Conservation (phyloP, 2,329 filamentous ascomycete genomes). For the Emydomyces testavorans region DNA sequence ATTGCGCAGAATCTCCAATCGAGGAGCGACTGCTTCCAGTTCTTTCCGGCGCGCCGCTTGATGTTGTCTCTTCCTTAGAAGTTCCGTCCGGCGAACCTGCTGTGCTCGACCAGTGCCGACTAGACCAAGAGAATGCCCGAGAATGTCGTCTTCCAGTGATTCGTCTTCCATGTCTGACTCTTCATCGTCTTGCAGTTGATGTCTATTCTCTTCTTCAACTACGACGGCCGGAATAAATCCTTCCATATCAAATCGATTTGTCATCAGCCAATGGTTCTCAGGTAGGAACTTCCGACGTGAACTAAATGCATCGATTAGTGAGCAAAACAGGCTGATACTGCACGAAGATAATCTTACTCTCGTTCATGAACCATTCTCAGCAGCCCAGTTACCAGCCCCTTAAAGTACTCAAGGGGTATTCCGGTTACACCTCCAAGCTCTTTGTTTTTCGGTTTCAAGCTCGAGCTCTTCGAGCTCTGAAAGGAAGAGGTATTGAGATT, state of each 20-base stretch:
- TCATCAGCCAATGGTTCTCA: slow-evolving; percentile 88
- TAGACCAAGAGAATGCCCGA: slow-evolving; percentile 27
- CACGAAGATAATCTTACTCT: slow-evolving; percentile 41
- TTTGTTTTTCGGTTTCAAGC: slow-evolving; percentile 32
- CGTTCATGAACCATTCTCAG: slow-evolving; percentile 84
- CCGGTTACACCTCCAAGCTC: slow-evolving; percentile 54
- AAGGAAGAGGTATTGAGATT: slow-evolving; percentile 20
- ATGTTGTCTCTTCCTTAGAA: slow-evolving; percentile 51
- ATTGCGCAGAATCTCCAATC: slow-evolving; percentile 81
- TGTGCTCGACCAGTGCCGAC: slow-evolving; percentile 51
- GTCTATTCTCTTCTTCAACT: slow-evolving; percentile 67
- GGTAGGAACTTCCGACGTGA: slow-evolving; percentile 78
- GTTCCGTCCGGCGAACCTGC: slow-evolving; percentile 51
- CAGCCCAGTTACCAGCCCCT: slow-evolving; percentile 65
- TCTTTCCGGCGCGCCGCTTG: slow-evolving; percentile 58
- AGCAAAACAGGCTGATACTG: background rate
- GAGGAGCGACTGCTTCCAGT: slow-evolving; percentile 68
- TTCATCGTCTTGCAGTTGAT: slow-evolving; percentile 54
- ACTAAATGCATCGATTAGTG: slow-evolving; percentile 21
- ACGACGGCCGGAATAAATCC: slow-evolving; percentile 80
- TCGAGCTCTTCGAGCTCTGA: slow-evolving; percentile 24
- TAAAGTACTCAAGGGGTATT: slow-evolving; percentile 66
- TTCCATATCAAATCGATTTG: slow-evolving; percentile 71
- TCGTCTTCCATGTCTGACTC: slow-evolving; percentile 38
- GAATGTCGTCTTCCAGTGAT: slow-evolving; percentile 30